Conservation (phyloP, 1,284 basidiomycete genomes). For the Austroboletus niveus region DNA sequence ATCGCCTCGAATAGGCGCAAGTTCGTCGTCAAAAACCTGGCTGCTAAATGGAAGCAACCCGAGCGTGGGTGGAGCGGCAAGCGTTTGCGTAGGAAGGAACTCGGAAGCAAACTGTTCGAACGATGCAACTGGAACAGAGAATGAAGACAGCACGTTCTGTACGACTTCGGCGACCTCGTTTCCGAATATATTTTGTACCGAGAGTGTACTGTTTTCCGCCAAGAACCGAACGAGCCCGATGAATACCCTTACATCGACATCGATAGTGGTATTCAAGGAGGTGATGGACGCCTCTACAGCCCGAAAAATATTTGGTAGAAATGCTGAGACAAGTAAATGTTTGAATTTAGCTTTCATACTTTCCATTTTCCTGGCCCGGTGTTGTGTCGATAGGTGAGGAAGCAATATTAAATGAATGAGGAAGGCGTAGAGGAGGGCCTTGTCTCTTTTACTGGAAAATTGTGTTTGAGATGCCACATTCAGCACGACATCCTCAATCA, state of each 20-base stretch:
- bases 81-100: conserved; percentile 10
- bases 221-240: conserved; percentile 39
- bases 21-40: conserved; percentile 47
- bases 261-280: conserved; percentile 28
- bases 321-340: conserved; percentile 29
- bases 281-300: conserved; percentile 29
- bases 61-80: conserved; percentile 9
- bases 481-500: conserved; percentile 5
- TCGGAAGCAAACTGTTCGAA: conserved; percentile 24
- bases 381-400: conserved; percentile 40
- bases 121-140: conserved; percentile 22
- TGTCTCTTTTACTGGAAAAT: conserved; percentile 3
- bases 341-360: conserved; percentile 32
- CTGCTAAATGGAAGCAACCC: conserved; percentile 52
- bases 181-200: conserved; percentile 35
- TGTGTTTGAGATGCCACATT: conserved; percentile 8
- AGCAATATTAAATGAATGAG: conserved; percentile 44
- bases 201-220: conserved; percentile 19
- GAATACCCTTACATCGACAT: conserved; percentile 55
- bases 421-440: conserved; percentile 36
- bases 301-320: conserved; percentile 40
- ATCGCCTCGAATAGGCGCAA: conserved; percentile 36
- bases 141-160: conserved; percentile 26
- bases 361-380: conserved; percentile 40
- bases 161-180: conserved; percentile 22